These are phyloP conservation scores for Suillus placidus DNA, from an alignment of 768 basidiomycete genomes.

Conservation along the genomic window DNA sequence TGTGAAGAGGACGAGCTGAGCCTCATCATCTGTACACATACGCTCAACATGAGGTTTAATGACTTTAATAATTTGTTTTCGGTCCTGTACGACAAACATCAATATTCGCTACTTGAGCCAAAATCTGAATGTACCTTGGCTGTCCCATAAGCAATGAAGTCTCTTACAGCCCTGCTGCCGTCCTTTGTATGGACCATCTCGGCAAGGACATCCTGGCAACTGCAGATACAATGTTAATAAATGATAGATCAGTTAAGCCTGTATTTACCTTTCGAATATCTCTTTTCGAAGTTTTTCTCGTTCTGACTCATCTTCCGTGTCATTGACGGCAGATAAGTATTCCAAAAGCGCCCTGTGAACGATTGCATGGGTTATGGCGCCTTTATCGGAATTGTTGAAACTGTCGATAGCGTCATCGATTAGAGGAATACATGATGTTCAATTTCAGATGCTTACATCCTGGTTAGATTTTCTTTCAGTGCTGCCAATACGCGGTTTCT, in stretches of 20 bases:
- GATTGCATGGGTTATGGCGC: conserved; percentile 81
- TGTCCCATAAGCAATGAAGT: conserved; percentile 79
- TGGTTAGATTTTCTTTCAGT: conserved; percentile 72
- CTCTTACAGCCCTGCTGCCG: conserved; percentile 82
- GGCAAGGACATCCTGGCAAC: conserved; percentile 82
- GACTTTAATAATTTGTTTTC: conserved; percentile 88
- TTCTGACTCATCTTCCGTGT: conserved; percentile 62
- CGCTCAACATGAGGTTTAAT: conserved; percentile 89
- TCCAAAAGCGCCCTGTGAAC: conserved; percentile 90
- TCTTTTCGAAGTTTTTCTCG: conserved; percentile 75
- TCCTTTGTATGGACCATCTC: conserved; percentile 96
- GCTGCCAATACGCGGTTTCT: conserved; percentile 66
- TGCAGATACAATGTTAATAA: conserved; percentile 29
- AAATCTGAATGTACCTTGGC: conserved; percentile 62
- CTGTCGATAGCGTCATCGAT: conserved; percentile 41
- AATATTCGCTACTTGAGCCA: neutral
- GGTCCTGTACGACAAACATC: conserved; percentile 53
- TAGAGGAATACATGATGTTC: neutral
- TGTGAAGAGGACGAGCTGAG: conserved; percentile 87
- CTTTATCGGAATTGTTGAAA: conserved; percentile 92
- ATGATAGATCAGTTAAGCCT: neutral
- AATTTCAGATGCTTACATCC: conserved; percentile 57
- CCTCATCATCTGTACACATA: conserved; percentile 88
- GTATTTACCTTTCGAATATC: conserved; percentile 76
- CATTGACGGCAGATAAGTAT: conserved; percentile 67